Base-by-base conservation (phyloP, 176 grass and related monocot species). In the Triticum monococcum region DNA sequence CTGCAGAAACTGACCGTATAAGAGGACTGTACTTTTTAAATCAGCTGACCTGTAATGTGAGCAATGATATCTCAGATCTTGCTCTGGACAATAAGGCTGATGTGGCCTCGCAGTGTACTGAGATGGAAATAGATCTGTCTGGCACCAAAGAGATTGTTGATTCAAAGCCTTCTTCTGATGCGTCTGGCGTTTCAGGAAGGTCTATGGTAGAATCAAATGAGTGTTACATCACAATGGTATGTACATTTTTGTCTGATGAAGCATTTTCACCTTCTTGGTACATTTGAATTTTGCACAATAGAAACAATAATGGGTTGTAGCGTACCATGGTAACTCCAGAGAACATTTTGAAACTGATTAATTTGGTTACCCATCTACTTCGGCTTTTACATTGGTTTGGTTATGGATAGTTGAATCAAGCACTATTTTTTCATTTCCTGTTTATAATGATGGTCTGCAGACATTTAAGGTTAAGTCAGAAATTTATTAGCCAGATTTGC, bases 211-310 rank as follows among this genome's bases (percentile, higher is more conserved):
- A 89, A 54, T 87, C 88, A 79, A 85, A 89, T 62, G 88, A 90
- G 61, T 98, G 86, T 82, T 95, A 90, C 63, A 82, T 98, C 72
- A 78, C 77, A 92, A 93, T 95, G 96, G 96, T 98, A 98, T 84
- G 81, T 36, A 20, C 43, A 57, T 18, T 87, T 33, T 73, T 86
- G 22, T 57, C 35, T 73, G 80, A 50, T 30, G 9, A 79, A 84
- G 1, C 56, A 64, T 87, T 67, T 90, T 74, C 9, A 79, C 84
- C 73, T 90, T 87, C 59, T 33, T 26, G 23, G 25, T 24, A 75
- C 24, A 68, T 68, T 68, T 77, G 18, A 77, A 23, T 61, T 77
- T 67, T 83, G 32, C 13, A 8, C 62, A 3, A 60, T 77, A 69
- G 32, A 68, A 84, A 66, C 5, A n/a, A 79, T 71, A 45, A 71